A percentile compares a stretch with the other conserved stretches of the same genome.
phyloP scores from a whole-genome alignment of 768 basidiomycete genomes.

The Kwoniella dendrophila region DNA sequence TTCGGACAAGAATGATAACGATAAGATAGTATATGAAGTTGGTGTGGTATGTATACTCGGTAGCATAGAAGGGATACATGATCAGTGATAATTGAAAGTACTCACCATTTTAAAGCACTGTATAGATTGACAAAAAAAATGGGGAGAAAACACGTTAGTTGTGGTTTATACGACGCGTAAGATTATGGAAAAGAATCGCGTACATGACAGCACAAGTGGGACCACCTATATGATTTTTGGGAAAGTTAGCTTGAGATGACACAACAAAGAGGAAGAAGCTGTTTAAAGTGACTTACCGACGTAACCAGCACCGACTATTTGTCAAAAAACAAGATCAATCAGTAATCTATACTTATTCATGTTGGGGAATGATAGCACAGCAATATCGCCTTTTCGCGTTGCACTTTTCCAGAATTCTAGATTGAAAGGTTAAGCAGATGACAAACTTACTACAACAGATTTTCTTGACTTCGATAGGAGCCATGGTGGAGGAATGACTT shows the following conservation, averaged over 20 bases:
- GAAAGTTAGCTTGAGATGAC: conserved; percentile 12
- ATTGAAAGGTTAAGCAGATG: background rate
- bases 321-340: conserved; percentile 4
- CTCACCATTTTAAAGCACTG: conserved; percentile 72
- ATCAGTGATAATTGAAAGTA: background rate
- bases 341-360: background rate
- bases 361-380: background rate
- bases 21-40: background rate
- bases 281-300: conserved; percentile 65
- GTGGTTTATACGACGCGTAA: background rate
- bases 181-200: conserved; percentile 13
- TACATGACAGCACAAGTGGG: conserved; percentile 90
- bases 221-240: conserved; percentile 66
- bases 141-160: conserved; percentile 10
- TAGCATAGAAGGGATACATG: background rate
- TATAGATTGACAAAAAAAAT: background rate
- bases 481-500: conserved; percentile 38
- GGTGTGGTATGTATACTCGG: background rate
- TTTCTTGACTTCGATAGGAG: conserved; percentile 67
- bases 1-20: conserved; percentile 1
- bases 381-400: too few species aligned
- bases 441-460: conserved; percentile 81
- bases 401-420: background rate
- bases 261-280: background rate
- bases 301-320: conserved; percentile 63